Conservation (phyloP, 1,284 basidiomycete species). For the Apiotrichum mycotoxinovorans region DNA sequence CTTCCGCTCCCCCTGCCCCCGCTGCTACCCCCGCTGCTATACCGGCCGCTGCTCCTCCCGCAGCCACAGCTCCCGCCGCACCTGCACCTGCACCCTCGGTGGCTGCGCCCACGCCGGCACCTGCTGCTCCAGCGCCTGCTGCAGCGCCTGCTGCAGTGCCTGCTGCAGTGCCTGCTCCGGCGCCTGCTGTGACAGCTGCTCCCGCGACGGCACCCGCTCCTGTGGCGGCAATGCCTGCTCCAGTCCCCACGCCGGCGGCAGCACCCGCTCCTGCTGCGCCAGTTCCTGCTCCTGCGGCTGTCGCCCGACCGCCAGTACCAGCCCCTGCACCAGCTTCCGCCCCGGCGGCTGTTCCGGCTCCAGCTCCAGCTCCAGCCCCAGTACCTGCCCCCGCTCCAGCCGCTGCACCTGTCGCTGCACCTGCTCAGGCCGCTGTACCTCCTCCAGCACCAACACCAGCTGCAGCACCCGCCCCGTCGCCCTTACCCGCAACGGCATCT, state of each 20-base stretch:
- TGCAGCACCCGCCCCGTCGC: no score
- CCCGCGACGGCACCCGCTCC: background rate
- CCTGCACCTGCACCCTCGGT: background rate
- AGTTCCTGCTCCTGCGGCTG: background rate
- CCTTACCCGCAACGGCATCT: background rate
- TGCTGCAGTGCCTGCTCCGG: background rate
- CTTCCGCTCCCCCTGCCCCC: background rate
- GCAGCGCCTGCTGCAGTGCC: background rate
- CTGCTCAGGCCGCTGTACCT: background rate
- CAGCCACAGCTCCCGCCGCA: background rate
- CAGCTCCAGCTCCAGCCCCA: no score
- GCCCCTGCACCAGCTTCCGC: background rate
- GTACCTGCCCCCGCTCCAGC: no score
- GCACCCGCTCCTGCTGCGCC: background rate
- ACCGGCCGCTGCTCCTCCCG: background rate
- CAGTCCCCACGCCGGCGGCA: background rate
- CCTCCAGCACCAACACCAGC: no score
- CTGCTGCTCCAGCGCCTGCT: background rate
- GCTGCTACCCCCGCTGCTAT: slow-evolving; percentile 4
- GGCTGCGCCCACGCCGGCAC: background rate
- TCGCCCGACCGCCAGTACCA: background rate
- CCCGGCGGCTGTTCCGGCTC: background rate
- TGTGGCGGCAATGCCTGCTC: background rate
- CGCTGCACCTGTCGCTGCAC: background rate
- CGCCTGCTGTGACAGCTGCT: background rate